phyloP scores from a whole-genome alignment of 1,284 basidiomycete genomes.

The Crucibulum cyathiforme region DNA sequence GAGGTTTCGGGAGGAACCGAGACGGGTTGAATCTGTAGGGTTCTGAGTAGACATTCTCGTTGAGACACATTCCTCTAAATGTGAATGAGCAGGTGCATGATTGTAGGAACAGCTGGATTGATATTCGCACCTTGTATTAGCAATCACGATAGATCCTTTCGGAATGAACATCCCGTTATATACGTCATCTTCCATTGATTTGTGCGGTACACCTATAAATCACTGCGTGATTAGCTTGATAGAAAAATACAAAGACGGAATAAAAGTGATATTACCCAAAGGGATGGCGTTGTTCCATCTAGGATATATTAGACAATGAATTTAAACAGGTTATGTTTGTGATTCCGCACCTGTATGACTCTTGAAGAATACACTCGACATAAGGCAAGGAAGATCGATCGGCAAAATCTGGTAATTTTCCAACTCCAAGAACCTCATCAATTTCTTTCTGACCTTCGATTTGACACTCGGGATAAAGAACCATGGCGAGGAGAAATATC shows the following conservation, averaged over 20 bases:
- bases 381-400: slow-evolving; percentile 9
- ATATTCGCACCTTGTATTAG: slow-evolving; percentile 15
- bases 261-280: neutral
- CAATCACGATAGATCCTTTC: slow-evolving; percentile 16
- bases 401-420: slow-evolving; percentile 6
- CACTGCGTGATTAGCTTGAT: neutral
- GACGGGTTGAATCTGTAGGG: slow-evolving; percentile 9
- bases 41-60: slow-evolving; percentile 9
- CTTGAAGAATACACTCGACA: slow-evolving; percentile 8
- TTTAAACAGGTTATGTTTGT: neutral
- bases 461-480: slow-evolving; percentile 6
- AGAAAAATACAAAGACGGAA: neutral
- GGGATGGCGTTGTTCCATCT: neutral
- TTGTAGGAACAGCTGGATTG: slow-evolving; percentile 3
- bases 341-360: slow-evolving; percentile 4
- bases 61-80: slow-evolving; percentile 8
- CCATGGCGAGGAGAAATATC: slow-evolving; percentile 9
- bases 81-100: neutral
- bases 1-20: slow-evolving; percentile 8
- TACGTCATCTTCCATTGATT: neutral
- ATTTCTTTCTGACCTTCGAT: slow-evolving; percentile 9
- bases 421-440: slow-evolving; percentile 4
- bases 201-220: neutral
- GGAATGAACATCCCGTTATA: neutral
- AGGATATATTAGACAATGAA: neutral